Conservation (phyloP, 371 early-diverging fungal genomes). For the Apophysomyces trapeziformis region DNA sequence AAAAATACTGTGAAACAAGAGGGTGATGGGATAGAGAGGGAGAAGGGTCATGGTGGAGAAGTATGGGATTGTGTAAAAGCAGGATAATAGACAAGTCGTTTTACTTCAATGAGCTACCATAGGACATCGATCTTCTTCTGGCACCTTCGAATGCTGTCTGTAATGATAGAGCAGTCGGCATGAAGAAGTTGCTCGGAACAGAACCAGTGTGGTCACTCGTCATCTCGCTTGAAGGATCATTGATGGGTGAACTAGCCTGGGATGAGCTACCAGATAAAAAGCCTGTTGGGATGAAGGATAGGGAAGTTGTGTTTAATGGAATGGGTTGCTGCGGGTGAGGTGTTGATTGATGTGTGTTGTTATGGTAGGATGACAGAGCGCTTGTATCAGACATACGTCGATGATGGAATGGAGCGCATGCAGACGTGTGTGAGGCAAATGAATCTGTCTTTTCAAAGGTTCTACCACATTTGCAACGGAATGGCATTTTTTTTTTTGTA, state of each 20-base stretch:
- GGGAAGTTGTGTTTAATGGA: slow-evolving; percentile 20
- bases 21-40: slow-evolving; percentile 5
- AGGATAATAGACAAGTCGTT: too few species aligned
- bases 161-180: slow-evolving; percentile 54
- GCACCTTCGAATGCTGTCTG: slow-evolving; percentile 58
- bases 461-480: slow-evolving; percentile 60
- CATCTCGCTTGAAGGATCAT: slow-evolving; percentile 14
- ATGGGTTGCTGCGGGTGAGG: slow-evolving; percentile 22
- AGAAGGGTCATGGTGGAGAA: not conserved
- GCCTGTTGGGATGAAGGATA: slow-evolving; percentile 30
- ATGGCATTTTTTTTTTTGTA: slow-evolving; percentile 43
- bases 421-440: slow-evolving; percentile 52
- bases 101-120: slow-evolving; percentile 23
- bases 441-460: slow-evolving; percentile 59
- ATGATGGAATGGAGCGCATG: slow-evolving; percentile 55
- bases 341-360: slow-evolving; percentile 5
- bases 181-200: slow-evolving; percentile 30
- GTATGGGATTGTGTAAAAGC: not conserved
- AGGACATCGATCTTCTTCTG: slow-evolving; percentile 57
- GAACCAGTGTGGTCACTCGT: slow-evolving; percentile 1
- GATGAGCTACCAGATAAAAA: slow-evolving; percentile 31
- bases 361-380: slow-evolving; percentile 19
- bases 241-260: slow-evolving; percentile 21
- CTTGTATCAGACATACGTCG: slow-evolving; percentile 48
- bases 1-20: not conserved